Percentiles rank a stretch among this genome's conserved stretches.
phyloP scores from a whole-genome alignment of 1,284 basidiomycete genomes.

The Naganishia liquefaciens region DNA sequence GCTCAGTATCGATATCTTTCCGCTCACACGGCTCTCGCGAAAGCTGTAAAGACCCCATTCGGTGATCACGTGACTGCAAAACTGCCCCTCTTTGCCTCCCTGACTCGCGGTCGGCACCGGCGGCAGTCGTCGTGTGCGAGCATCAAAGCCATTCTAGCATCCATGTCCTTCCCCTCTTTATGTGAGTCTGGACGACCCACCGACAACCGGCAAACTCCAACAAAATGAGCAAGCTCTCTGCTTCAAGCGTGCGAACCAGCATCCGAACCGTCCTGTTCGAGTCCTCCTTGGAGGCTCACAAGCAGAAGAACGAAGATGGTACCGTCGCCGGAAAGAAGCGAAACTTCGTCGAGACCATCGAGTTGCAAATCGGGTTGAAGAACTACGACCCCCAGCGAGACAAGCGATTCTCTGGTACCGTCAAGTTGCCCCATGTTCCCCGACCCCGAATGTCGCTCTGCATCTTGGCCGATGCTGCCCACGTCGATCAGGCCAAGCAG shows the following conservation, averaged over 20 bases:
- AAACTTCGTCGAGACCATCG: conserved; percentile 79
- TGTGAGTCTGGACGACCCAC: conserved; percentile 22
- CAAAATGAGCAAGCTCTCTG: conserved; percentile 72
- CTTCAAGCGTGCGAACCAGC: conserved; percentile 97
- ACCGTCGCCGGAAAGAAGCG: conserved; percentile 58
- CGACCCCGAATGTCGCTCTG: conserved; percentile 99
- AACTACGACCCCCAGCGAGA: conserved; percentile 61
- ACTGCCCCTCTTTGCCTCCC: too few species aligned
- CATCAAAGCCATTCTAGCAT: too few species aligned
- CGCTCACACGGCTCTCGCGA: too few species aligned
- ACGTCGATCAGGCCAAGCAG: conserved; percentile 98
- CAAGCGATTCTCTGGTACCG: conserved; percentile 74
- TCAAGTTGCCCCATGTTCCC: conserved; percentile 95
- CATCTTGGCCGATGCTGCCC: conserved; percentile 98
- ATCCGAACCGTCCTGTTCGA: conserved; percentile 79
- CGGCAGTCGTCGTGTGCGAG: background rate
- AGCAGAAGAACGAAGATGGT: conserved; percentile 49
- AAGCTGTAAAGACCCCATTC: too few species aligned
- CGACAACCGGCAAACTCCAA: conserved; percentile 30
- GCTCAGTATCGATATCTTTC: too few species aligned
- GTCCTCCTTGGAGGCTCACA: conserved; percentile 55
- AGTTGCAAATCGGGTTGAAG: conserved; percentile 95
- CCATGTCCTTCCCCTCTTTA: background rate
- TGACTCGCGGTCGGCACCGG: background rate
- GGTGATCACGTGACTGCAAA: too few species aligned